Evolutionary conservation across 2,329 filamentous ascomycete species (phyloP).

Genomic region (Colletotrichum eleusines): DNA sequence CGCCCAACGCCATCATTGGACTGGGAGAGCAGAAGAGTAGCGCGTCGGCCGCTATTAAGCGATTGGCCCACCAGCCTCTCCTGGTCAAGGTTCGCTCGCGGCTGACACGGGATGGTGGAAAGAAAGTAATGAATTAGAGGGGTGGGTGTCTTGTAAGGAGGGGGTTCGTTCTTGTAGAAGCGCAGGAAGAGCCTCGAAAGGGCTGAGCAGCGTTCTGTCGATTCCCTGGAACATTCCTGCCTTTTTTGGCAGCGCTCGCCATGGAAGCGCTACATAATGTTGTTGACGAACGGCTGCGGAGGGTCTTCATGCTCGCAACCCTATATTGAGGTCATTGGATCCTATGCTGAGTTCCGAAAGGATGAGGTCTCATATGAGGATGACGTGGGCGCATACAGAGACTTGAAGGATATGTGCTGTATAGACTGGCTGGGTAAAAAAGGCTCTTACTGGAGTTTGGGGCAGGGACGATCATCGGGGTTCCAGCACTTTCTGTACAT

Average conservation of each 20-base stretch:
- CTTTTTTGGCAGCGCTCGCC: neutral
- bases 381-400: neutral
- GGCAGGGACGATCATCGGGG: neutral
- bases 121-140: slow-evolving; percentile 57
- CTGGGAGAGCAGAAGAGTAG: neutral
- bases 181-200: neutral
- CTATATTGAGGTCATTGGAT: neutral
- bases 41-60: slow-evolving; percentile 43
- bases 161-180: neutral
- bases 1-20: slow-evolving; percentile 54
- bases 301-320: neutral
- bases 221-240: neutral
- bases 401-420: neutral
- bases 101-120: slow-evolving; percentile 59
- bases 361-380: neutral
- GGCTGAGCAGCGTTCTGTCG: neutral
- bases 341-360: neutral
- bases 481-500: neutral
- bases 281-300: neutral
- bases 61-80: slow-evolving; percentile 55
- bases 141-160: neutral
- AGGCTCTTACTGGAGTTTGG: neutral
- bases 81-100: slow-evolving; percentile 56
- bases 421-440: neutral
- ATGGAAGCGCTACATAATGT: neutral